Base-by-base conservation (phyloP, 805 yeast genomes). In the Citeromyces nyonsensis region DNA sequence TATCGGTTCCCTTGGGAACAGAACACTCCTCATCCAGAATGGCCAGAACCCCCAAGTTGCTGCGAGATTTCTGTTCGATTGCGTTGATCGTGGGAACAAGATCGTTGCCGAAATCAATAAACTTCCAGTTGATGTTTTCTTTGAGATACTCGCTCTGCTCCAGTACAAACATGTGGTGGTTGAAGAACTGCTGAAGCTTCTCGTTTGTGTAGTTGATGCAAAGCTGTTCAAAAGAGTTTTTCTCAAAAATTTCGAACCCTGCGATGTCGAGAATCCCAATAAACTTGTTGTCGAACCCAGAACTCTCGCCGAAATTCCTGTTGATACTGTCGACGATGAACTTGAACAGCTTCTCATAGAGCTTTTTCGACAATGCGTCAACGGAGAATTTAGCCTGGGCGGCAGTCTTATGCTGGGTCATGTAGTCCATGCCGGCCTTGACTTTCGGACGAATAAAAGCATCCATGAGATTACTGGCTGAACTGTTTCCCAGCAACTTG, bases 21-120 rank as follows among this genome's bases (percentile, higher is more conserved):
- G 91, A 80, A 40, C 96, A 88, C 49, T 91, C 97, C 52, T 91
- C 99, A 49, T 91, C 94, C 31, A 91, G 61, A 15, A 86, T 65
- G 9, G 94, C 78, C 35, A 91, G 70, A 10, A 91, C 66, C 33
- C 96, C 95, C 53, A 84, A 67, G 24, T 40, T 45, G 24, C 25
- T 25, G 14, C 30, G 86, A 75, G 38, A 66, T 61, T 28, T 46
- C 42, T 49, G 75, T 54, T 91, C 98, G 33, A 91, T 86, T 35
- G 91, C 60, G 44, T 86, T 94, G 32, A 91, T 91, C 0, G 98
- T 88, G 15, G 93, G 93, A 49, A 88, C 95, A 35, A 91, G 61
- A 51, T 91, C 96, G 38, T 77, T 80, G 10, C 98, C 98, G 55
- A 85, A 91, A 49, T 91, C 98, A 32, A 88, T 78, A 42, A 77